Base-by-base conservation (phyloP, 345 rosid genomes). In the Adansonia digitata region DNA sequence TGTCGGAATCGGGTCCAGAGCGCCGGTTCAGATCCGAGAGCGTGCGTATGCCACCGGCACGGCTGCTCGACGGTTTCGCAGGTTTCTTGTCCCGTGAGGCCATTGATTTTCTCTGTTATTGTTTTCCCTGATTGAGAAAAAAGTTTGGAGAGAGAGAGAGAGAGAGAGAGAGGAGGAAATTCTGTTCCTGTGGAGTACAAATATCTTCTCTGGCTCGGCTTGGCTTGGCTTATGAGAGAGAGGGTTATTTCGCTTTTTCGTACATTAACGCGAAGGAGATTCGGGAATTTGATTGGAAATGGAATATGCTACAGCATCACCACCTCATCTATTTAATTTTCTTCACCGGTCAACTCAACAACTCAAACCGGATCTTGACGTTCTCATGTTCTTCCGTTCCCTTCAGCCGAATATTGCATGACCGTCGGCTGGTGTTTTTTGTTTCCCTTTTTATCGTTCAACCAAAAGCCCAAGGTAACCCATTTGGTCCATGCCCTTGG, bases 11-110 rank as follows among this genome's bases (percentile, higher is more conserved):
- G 7, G 90, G 86, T 0, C 81, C 92, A 60, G 94, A 83, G 1
- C 79, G 86, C 1, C 94, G 82, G 81, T 92, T 94, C 53, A 94
- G 88, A 88, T 94, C 98, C 73, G 97, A 87, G 43, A 92, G 93
- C 9, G 98, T 92, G 26, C 89, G 93, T 75, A 94, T 86, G 46
- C 93, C 89, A 37, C 91, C 88, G 45, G 89, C 39, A 7, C 97
- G 89, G 74, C 89, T 79, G 76, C 85, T 60, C 5, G 89, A 86
- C 4, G 94, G 75, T 84, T 90, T 94, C 74, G 90, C 89, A 14
- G 90, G 85, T 79, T 91, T 91, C 87, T 88, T 88, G 87, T 92
- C 97, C 35, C 86, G 83, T 0, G 97, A 87, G 7, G 97, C 75
- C 97, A 94, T 94, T 42, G 74, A 31, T 75, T 29, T 48, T 57